A percentile compares a stretch with the other conserved stretches of the same genome.
These are phyloP conservation scores for Cladorrhinum sp. DNA, from an alignment of 2,329 filamentous ascomycete genomes.

Conservation along the genomic window DNA sequence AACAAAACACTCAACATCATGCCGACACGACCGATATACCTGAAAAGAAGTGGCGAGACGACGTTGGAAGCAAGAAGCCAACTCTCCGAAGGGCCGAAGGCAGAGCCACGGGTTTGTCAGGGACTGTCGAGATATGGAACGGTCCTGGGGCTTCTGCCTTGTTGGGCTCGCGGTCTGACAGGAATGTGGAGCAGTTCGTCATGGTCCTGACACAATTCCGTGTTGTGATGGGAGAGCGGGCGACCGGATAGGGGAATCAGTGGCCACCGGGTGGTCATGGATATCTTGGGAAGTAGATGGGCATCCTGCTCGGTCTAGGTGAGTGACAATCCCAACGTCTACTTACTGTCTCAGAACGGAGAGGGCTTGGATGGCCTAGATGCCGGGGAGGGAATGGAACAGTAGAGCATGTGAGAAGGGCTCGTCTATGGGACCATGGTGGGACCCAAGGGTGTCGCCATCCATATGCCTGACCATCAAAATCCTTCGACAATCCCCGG, in stretches of 20 bases:
- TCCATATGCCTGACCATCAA: neutral
- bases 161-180: neutral
- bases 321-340: neutral
- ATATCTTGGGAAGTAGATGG: neutral
- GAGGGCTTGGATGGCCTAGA: neutral
- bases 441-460: neutral
- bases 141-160: neutral
- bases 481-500: neutral
- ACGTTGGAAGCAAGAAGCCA: neutral
- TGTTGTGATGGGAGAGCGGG: neutral
- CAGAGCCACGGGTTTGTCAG: neutral
- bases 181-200: neutral
- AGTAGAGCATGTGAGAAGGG: neutral
- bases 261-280: neutral
- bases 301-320: neutral
- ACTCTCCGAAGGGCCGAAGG: neutral
- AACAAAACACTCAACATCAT: neutral
- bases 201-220: neutral
- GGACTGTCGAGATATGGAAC: neutral
- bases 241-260: neutral
- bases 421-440: neutral
- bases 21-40: neutral
- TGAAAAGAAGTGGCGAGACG: neutral
- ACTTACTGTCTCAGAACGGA: neutral
- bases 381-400: neutral